Evolutionary conservation across 1,284 basidiomycete genomes (phyloP).

Genomic region (Schizophyllum amplum): DNA sequence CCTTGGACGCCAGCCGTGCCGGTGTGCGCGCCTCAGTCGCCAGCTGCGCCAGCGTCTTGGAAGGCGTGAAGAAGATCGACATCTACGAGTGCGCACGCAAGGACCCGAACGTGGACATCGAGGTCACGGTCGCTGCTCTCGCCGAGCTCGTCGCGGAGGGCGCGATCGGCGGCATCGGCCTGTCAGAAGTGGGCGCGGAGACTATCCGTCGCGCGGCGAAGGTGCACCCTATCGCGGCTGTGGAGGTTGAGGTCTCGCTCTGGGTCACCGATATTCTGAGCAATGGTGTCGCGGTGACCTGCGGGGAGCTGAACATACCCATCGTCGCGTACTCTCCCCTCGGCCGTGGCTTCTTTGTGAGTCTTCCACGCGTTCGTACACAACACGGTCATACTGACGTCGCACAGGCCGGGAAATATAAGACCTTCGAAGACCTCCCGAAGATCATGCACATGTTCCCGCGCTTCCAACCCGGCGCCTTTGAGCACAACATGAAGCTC

Average conservation of each 20-base stretch:
- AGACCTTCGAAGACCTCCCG: constrained; percentile 30
- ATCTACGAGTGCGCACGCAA: constrained; percentile 39
- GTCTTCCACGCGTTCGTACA: constrained; percentile 14
- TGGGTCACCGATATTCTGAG: constrained; percentile 12
- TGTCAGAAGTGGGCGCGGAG: constrained; percentile 42
- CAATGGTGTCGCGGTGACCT: constrained; percentile 12
- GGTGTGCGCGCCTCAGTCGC: constrained; percentile 32
- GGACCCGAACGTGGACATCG: constrained; percentile 29
- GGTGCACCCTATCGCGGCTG: constrained; percentile 13
- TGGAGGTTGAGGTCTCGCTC: constrained; percentile 20
- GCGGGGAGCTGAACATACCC: constrained; percentile 13
- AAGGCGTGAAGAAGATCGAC: constrained; percentile 39
- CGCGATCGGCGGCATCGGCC: constrained; percentile 41
- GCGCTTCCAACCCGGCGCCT: constrained; percentile 26
- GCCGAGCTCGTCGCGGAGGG: constrained; percentile 30
- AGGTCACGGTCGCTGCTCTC: constrained; percentile 26
- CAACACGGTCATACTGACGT: not conserved
- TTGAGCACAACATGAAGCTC: constrained; percentile 48
- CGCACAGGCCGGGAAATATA: constrained; percentile 33
- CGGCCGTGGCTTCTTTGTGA: constrained; percentile 43
- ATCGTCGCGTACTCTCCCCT: constrained; percentile 30
- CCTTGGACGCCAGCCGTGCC: constrained; percentile 17
- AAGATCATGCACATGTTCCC: constrained; percentile 17
- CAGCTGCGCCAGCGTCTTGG: constrained; percentile 30
- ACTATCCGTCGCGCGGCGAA: constrained; percentile 36